Conservation (phyloP, 2,329 filamentous ascomycete genomes). For the Albophoma yamanashiensis region DNA sequence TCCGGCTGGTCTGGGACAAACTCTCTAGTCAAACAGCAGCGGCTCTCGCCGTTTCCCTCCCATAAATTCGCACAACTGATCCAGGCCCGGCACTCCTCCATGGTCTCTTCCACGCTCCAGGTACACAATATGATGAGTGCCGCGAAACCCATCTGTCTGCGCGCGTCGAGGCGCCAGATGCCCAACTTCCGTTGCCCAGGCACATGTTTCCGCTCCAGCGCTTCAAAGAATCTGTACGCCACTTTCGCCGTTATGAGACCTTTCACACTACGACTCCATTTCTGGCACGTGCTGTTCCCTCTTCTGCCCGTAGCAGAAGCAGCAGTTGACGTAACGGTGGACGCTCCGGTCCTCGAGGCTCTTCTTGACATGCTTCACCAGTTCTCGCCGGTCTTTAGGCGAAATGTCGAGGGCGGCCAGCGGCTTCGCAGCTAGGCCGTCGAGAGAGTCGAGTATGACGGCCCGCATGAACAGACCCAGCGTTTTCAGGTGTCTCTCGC, state of each 20-base stretch:
- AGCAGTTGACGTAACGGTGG: slow-evolving; percentile 32
- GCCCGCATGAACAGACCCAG: slow-evolving; percentile 34
- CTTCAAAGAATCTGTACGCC: neutral
- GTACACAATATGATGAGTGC: neutral
- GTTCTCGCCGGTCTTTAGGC: slow-evolving; percentile 19
- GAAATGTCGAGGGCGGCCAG: slow-evolving; percentile 25
- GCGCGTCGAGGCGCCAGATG: too few relatives aligned
- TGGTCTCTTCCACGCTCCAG: neutral
- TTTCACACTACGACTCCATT: neutral
- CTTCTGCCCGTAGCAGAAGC: slow-evolving; percentile 34
- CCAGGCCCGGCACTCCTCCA: neutral
- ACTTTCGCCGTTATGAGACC: neutral
- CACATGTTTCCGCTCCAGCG: neutral
- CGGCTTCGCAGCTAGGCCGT: slow-evolving; percentile 29
- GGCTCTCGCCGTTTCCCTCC: neutral
- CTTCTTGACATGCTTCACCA: slow-evolving; percentile 19
- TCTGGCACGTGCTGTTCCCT: slow-evolving; percentile 1
- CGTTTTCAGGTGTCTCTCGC: slow-evolving; percentile 26
- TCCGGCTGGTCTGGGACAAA: neutral
- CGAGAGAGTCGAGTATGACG: slow-evolving; percentile 28
- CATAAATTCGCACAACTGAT: neutral
- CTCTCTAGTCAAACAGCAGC: neutral
- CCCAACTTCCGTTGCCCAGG: neutral
- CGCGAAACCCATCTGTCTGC: neutral
- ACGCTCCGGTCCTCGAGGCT: slow-evolving; percentile 22